phyloP scores from a whole-genome alignment of 352 stramenopile genomes.

The Phytophthora podocarpi region DNA sequence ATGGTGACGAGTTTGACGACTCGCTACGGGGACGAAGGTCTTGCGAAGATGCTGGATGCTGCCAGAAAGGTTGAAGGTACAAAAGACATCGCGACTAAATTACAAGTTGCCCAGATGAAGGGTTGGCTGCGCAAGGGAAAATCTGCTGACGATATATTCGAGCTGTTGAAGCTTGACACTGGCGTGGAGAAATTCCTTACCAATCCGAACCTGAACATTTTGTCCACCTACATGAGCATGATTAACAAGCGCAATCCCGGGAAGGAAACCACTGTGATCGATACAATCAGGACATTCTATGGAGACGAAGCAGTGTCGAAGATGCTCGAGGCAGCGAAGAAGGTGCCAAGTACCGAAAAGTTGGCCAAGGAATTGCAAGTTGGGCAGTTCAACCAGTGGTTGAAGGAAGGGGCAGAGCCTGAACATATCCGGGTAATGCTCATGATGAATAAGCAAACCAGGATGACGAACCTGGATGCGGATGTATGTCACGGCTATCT shows the following conservation, averaged over 20 bases:
- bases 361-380: not conserved
- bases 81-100: not conserved
- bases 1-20: not conserved
- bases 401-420: not conserved
- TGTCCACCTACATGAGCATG: not conserved
- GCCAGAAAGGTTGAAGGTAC: not conserved
- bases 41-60: not conserved
- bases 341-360: not conserved
- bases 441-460: not conserved
- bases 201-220: not conserved
- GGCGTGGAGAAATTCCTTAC: not conserved
- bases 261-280: not conserved
- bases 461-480: slow-evolving; percentile 9
- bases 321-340: slow-evolving; percentile 3
- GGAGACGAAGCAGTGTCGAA: not conserved
- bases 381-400: not conserved
- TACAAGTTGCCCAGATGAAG: not conserved
- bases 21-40: not conserved
- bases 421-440: slow-evolving; percentile 6
- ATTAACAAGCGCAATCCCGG: too few species aligned
- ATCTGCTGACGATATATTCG: not conserved
- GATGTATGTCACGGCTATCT: slow-evolving; percentile 2
- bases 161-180: not conserved
- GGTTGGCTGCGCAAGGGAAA: not conserved
- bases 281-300: not conserved